These are phyloP conservation scores for Trametes cubensis DNA, from an alignment of 768 basidiomycete species.

Conservation along the genomic window DNA sequence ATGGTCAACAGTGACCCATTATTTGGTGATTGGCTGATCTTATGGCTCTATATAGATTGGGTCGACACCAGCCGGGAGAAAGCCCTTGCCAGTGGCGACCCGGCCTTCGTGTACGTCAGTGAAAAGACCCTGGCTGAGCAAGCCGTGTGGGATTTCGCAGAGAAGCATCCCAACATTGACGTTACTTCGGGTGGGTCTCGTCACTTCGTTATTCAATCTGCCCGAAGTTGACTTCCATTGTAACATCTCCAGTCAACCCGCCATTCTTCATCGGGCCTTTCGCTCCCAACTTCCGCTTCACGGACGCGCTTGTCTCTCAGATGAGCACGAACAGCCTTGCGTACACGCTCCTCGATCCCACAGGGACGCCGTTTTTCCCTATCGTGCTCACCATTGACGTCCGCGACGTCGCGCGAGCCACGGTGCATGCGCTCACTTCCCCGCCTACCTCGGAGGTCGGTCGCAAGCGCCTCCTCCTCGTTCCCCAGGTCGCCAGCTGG, in stretches of 20 bases:
- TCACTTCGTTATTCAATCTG: too few species aligned
- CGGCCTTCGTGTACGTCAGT: slow-evolving; percentile 12
- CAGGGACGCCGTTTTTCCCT: not conserved
- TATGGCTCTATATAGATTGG: slow-evolving; percentile 23
- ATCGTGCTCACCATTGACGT: slow-evolving; percentile 32
- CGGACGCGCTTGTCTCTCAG: not conserved
- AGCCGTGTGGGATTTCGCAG: slow-evolving; percentile 31
- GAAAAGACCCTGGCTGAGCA: slow-evolving; percentile 39
- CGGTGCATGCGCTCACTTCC: slow-evolving; percentile 30
- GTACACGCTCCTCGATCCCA: slow-evolving; percentile 5
- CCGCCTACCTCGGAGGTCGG: slow-evolving; percentile 5
- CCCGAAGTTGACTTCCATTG: too few species aligned
- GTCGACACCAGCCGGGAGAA: slow-evolving; percentile 28
- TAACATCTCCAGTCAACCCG: slow-evolving; percentile 12
- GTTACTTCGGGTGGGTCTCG: slow-evolving; percentile 26
- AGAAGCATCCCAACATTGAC: slow-evolving; percentile 30
- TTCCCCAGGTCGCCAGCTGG: slow-evolving; percentile 4
- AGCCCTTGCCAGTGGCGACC: slow-evolving; percentile 21
- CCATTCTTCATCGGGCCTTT: slow-evolving; percentile 22
- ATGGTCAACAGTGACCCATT: not conserved
- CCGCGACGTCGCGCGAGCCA: slow-evolving; percentile 38
- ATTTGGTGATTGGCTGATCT: not conserved
- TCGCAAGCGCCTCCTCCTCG: slow-evolving; percentile 17
- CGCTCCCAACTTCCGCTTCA: slow-evolving; percentile 16
- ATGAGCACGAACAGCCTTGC: slow-evolving; percentile 15